Percentiles rank a stretch among this genome's conserved stretches.
Conservation (phyloP, 2,329 filamentous ascomycete species). For the Diaporthe ilicicola region DNA sequence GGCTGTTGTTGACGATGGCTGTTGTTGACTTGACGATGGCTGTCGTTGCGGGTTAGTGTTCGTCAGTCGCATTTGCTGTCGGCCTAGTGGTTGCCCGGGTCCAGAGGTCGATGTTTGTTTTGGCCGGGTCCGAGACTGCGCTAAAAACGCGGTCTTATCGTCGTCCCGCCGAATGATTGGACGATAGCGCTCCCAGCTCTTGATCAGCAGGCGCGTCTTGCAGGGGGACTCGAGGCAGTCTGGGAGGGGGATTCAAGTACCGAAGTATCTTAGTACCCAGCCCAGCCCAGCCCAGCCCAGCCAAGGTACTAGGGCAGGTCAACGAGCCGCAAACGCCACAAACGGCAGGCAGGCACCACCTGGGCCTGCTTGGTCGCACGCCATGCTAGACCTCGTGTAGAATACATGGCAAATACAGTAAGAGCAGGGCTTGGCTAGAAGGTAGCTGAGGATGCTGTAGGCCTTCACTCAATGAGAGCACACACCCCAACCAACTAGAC, state of each 20-base stretch:
- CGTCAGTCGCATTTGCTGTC: not conserved
- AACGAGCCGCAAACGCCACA: constrained; percentile 16
- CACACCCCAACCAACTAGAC: not conserved
- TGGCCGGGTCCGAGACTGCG: constrained; percentile 22
- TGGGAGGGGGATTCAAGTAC: not conserved
- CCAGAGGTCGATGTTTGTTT: constrained; percentile 23
- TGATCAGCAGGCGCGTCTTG: constrained; percentile 5
- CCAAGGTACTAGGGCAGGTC: not conserved
- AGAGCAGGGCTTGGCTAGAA: not conserved
- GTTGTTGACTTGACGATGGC: constrained; percentile 3
- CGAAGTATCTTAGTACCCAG: not conserved
- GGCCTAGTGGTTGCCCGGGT: constrained; percentile 22
- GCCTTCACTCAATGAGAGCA: not conserved
- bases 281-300: not conserved
- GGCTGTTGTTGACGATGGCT: not conserved
- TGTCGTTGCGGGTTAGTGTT: constrained; percentile 11
- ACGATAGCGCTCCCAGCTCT: constrained; percentile 2
- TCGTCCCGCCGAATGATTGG: constrained; percentile 13
- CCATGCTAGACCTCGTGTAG: too few species aligned
- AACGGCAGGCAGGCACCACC: not conserved
- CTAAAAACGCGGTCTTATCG: constrained; percentile 24
- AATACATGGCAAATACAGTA: too few species aligned
- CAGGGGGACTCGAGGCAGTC: not conserved
- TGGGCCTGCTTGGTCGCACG: too few species aligned
- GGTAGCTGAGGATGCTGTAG: too few species aligned